Base-by-base conservation (phyloP, 106 monocot species). In the Apostasia shenzhenica region DNA sequence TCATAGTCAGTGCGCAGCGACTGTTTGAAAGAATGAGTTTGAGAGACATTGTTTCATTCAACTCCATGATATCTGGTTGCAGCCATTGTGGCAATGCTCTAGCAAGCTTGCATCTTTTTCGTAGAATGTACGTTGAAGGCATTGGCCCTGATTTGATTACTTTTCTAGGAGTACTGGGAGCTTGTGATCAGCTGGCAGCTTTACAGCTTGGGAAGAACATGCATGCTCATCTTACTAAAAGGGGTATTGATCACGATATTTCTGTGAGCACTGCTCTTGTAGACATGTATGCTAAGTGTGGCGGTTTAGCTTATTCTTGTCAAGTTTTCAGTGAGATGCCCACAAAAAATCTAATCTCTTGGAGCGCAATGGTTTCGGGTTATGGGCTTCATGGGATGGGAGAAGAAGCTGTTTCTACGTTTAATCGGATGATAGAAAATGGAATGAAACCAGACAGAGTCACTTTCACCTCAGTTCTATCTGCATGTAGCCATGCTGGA, bases 241-340 rank as follows among this genome's bases (percentile, higher is more conserved):
- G 55, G 45, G 81, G 81, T 3, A 14, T 73, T 57, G 78, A 68
- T 66, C 60, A 47, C 26, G 48, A 14, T 8, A 13, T 80, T 10
- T 54, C 38, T 48, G 45, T 80, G 45, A 77, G 76, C 8, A 84
- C 84, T 67, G 68, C 80, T 61, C 80, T 84, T 11, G 56, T 84
- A 54, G 74, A 84, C 55, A 80, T 84, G 80, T 80, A 84, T 63
- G 73, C 84, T 48, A 84, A 84, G 67, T 84, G 84, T 14, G 84
- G 84, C 48, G 70, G 70, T 49, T 73, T 84, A 49, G 50, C 47
- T 39, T 66, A 59, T 61, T 80, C 84, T 59, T 11, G 65, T 39
- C 72, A 55, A 63, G 62, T 77, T 61, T 84, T 84, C 42, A 45
- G 77, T 51, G 69, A 80, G 69, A 74, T 84, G 73, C 66, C 80